Percentiles rank a stretch among this genome's conserved stretches.
These are phyloP conservation scores for Pleomassaria siparia DNA, from an alignment of 2,329 filamentous ascomycete genomes.

Conservation along the genomic window DNA sequence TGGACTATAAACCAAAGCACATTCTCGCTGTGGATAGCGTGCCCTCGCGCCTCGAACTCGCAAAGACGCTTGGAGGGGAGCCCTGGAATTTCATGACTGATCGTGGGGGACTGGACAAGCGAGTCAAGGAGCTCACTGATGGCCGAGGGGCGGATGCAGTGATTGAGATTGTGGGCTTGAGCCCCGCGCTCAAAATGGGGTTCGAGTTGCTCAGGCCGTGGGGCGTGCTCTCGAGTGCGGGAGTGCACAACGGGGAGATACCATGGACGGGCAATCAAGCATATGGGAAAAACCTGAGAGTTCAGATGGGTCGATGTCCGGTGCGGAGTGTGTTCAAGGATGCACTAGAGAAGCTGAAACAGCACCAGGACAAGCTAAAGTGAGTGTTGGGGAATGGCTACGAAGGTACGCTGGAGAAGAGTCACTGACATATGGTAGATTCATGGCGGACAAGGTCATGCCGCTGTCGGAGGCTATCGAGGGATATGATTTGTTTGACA, in stretches of 20 bases:
- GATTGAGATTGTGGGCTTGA: slow-evolving; percentile 58
- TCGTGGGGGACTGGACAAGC: slow-evolving; percentile 63
- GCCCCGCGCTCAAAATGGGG: slow-evolving; percentile 50
- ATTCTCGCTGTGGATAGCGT: slow-evolving; percentile 80
- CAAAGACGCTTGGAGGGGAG: slow-evolving; percentile 74
- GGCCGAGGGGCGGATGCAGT: slow-evolving; percentile 84
- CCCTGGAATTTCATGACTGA: slow-evolving; percentile 76
- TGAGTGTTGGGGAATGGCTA: slow-evolving; percentile 20
- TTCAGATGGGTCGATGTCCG: slow-evolving; percentile 55
- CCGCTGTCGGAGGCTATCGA: slow-evolving; percentile 52
- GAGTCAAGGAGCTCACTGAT: slow-evolving; percentile 73
- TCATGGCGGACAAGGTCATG: slow-evolving; percentile 58
- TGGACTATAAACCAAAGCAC: slow-evolving; percentile 73
- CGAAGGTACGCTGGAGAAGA: slow-evolving; percentile 1
- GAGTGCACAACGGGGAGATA: slow-evolving; percentile 53
- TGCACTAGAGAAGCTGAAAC: slow-evolving; percentile 47
- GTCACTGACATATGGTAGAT: slow-evolving; percentile 31
- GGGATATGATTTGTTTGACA: slow-evolving; percentile 56
- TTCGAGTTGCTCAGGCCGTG: slow-evolving; percentile 54
- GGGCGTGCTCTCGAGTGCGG: slow-evolving; percentile 51
- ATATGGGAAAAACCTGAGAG: slow-evolving; percentile 54
- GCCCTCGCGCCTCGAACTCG: slow-evolving; percentile 71
- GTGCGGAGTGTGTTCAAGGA: slow-evolving; percentile 54
- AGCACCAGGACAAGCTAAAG: slow-evolving; percentile 54
- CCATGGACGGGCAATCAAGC: slow-evolving; percentile 51